Base-by-base conservation (phyloP, 2,329 filamentous ascomycete genomes). In the Cordyceps militaris region DNA sequence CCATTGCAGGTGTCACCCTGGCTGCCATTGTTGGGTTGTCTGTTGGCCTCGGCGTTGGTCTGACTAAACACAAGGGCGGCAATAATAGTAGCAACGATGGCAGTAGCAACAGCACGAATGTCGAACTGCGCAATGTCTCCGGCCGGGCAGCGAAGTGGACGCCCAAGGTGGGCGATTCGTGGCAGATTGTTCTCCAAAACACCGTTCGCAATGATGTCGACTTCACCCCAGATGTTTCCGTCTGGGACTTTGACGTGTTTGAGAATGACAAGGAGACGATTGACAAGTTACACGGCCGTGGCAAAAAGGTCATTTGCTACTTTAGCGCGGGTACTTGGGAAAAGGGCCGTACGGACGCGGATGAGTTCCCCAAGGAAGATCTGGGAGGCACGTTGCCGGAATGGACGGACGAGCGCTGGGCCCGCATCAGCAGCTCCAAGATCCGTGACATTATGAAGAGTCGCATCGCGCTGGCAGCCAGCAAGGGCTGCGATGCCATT, bases 321-420 rank as follows among this genome's bases (percentile, higher is more conserved):
- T 90, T 90, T 73, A 86, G 83, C 53, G 86, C 85, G 0, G 87
- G 87, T 1, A 85, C 82, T 8, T 88, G 80, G 63, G 87, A 91
- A 69, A 67, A 82, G 53, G 82, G 79, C 73, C 78, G 87, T 3
- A 70, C 76, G 1, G 87, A 90, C 66, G 75, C 77, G 19, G 66
- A 65, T 30, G 64, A 79, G 5, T 89, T 89, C 65, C 65, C 72
- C 8, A 61, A 73, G 1, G 67, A 70, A 0, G 86, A 89, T 62
- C 67, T 84, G 43, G 87, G 86, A 21, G 76, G 77, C 3, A 69
- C 70, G 6, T 71, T 90, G 5, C 75, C 82, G 11, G 85, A 81
- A 4, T 90, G 87, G 86, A 74, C 75, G 0, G 81, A 80, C 43
- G 87, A 91, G 74, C 76, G 74, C 63, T 91, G 87, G 87, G 66